Evolutionary conservation across 2,329 filamentous ascomycete species (phyloP), one percentile per base, ranked within the genome.

Genomic region (Verticillium zaregamsianum): DNA sequence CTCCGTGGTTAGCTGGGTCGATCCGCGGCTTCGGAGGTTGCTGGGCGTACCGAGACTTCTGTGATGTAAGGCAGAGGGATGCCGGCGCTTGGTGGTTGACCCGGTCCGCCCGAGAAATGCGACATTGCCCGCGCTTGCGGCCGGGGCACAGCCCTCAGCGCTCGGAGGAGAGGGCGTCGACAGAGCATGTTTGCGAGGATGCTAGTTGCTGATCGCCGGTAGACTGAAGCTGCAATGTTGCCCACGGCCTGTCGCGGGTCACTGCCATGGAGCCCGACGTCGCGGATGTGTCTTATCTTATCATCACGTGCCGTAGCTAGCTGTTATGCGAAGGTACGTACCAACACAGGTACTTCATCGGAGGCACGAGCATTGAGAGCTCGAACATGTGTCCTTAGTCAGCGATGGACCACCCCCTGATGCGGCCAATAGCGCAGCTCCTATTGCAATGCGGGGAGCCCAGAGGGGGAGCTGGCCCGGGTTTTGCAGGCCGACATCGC

Each of bases 1-100:
- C 69, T 62, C 73, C 66, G n/a, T 32, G 40, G 60, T 77, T 67
- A 77, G 74, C 58, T 35, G 33, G 59, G 23, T 54, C 37, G 25
- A 20, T 20, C 32, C 28, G 14, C 4, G 15, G 8, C 32, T 54
- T n/a, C 14, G 8, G 33, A 59, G 45, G 28, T 11, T 28, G 23
- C 28, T 32, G 2, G 56, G 67, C 76, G 61, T 77, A 83, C 80
- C 64, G 80, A 82, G 61, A 82, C 80, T 71, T 83, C 80, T 61
- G 80, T 83, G 70, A 87, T 86, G 68, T 85, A 86, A 1, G 85
- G 85, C 74, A 87, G 79, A 17, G 85, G 84, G 62, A 87, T 81
- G 64, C 79, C 76, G 58, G 69, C 69, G 15, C 68, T 61, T 12
- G 72, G 71, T 9, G 68, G 60, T 17, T 56, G 54, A 45, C 56